phyloP scores from a whole-genome alignment of 108 stramenopile genomes.

The Fragilaria crotonensis region DNA sequence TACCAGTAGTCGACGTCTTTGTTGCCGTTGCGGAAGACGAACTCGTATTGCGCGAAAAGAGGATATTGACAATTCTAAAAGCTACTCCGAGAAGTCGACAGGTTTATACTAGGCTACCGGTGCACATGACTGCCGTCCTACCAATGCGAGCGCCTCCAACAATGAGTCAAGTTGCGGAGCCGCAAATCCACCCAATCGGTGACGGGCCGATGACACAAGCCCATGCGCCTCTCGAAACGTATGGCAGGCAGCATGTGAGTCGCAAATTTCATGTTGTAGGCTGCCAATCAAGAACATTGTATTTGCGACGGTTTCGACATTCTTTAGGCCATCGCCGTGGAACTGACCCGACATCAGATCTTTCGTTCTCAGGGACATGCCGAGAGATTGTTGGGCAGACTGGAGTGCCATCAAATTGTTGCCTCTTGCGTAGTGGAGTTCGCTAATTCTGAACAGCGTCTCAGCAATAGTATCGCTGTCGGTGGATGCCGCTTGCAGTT shows the following conservation, averaged over 20 bases:
- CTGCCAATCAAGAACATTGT: constrained; percentile 28
- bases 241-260: constrained; percentile 15
- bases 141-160: background rate
- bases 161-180: background rate
- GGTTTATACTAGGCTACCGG: no score
- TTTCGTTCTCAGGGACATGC: background rate
- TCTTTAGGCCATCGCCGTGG: constrained; percentile 1
- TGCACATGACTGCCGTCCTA: background rate
- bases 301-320: constrained; percentile 15
- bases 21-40: no score
- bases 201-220: background rate
- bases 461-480: constrained; percentile 14
- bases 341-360: background rate
- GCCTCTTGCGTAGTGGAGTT: constrained; percentile 35
- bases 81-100: no score
- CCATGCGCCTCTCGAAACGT: constrained; percentile 14
- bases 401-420: constrained; percentile 17
- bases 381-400: constrained; percentile 11
- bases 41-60: no score
- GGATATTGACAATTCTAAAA: no score
- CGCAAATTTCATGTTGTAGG: constrained; percentile 33
- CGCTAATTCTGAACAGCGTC: constrained; percentile 23
- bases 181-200: background rate
- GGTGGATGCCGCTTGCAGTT: constrained; percentile 11
- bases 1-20: no score